These are phyloP conservation scores for Salix viminalis DNA, from an alignment of 345 rosid genomes.

Conservation along the genomic window DNA sequence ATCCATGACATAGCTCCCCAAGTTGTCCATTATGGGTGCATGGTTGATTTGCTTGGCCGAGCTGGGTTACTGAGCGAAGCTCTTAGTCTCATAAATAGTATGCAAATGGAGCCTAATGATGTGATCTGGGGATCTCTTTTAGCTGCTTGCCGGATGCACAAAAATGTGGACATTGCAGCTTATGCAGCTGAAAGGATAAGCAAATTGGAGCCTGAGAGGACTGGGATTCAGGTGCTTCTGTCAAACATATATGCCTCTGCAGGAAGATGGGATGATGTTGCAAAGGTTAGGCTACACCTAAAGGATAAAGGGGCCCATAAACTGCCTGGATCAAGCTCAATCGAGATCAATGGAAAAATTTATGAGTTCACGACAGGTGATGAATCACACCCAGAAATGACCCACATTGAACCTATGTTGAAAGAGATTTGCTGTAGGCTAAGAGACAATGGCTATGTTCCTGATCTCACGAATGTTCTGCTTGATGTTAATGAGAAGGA, in stretches of 20 bases:
- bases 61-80: constrained; percentile 59
- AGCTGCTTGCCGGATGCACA: constrained; percentile 55
- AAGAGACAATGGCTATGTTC: constrained; percentile 42
- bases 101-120: constrained; percentile 61
- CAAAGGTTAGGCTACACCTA: constrained; percentile 51
- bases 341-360: constrained; percentile 36
- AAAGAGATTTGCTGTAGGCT: constrained; percentile 39
- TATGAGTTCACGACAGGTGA: constrained; percentile 57
- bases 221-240: constrained; percentile 49
- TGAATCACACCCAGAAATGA: constrained; percentile 52
- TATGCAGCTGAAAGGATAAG: constrained; percentile 48
- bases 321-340: constrained; percentile 50
- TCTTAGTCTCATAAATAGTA: constrained; percentile 37
- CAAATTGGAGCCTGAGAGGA: constrained; percentile 32
- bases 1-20: constrained; percentile 38
- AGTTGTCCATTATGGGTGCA: constrained; percentile 64
- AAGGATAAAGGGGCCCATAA: constrained; percentile 52
- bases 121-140: constrained; percentile 64
- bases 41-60: constrained; percentile 70
- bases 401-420: constrained; percentile 40
- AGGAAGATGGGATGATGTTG: constrained; percentile 55
- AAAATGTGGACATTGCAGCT: constrained; percentile 44
- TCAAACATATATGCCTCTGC: constrained; percentile 58
- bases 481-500: constrained; percentile 57
- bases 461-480: constrained; percentile 45